Conservation (phyloP, 441 rosid species). For the Adansonia grandidieri region DNA sequence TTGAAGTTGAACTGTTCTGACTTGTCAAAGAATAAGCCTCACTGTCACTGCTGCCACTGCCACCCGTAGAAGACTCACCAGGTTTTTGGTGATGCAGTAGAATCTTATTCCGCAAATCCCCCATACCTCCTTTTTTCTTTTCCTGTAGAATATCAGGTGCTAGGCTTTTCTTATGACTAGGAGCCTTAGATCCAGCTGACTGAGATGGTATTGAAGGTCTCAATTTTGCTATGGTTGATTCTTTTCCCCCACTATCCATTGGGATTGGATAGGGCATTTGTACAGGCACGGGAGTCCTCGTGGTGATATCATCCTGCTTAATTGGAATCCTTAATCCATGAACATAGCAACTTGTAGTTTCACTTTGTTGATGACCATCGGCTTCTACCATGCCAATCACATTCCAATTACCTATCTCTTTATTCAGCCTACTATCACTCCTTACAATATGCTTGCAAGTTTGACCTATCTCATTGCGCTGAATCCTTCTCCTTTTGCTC, state of each 20-base stretch:
- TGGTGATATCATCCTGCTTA: conserved; percentile 2
- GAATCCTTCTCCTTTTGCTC: conserved; percentile 15
- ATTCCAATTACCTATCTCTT: background rate
- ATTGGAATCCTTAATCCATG: conserved; percentile 35
- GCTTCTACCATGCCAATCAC: conserved; percentile 25
- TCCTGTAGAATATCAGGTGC: conserved; percentile 37
- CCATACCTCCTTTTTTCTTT: background rate
- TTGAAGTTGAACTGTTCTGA: background rate
- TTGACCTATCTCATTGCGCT: background rate
- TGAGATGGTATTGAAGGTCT: conserved; percentile 20
- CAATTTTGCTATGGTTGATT: conserved; percentile 25
- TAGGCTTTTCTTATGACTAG: conserved; percentile 21
- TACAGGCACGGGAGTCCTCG: conserved; percentile 19
- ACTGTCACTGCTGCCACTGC: conserved; percentile 29
- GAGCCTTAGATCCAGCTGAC: conserved; percentile 26
- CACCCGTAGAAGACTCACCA: conserved; percentile 36
- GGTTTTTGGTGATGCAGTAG: conserved; percentile 29
- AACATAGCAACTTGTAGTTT: conserved; percentile 29
- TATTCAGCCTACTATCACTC: conserved; percentile 1
- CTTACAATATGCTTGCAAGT: conserved; percentile 1
- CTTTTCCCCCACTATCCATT: conserved; percentile 20
- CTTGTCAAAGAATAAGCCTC: conserved; percentile 18
- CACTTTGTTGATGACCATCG: background rate
- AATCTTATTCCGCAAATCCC: conserved; percentile 23
- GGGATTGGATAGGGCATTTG: background rate